A percentile compares a stretch with the other conserved stretches of the same genome.
Conservation (phyloP, 768 basidiomycete species). For the Lactarius hengduanensis region DNA sequence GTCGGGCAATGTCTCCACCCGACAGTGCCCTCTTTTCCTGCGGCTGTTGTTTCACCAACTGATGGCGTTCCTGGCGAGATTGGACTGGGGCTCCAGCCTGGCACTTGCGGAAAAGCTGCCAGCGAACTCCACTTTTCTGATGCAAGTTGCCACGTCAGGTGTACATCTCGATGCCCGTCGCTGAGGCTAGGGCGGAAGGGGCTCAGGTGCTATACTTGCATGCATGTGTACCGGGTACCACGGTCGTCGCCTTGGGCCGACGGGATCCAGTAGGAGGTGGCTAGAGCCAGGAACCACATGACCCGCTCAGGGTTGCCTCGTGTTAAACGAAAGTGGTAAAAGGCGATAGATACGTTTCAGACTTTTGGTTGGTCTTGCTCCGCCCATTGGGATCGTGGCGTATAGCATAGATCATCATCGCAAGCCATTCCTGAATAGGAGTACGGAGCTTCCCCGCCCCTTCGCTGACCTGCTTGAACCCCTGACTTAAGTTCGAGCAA, state of each 20-base stretch:
- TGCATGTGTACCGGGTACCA: background rate
- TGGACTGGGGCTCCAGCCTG: background rate
- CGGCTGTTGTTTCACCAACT: constrained; percentile 3
- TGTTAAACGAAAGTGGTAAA: constrained; percentile 21
- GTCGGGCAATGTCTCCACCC: background rate
- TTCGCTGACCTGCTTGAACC: background rate
- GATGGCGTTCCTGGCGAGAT: background rate
- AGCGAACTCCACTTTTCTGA: constrained; percentile 5
- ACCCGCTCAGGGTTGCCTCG: constrained; percentile 5
- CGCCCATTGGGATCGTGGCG: constrained; percentile 14
- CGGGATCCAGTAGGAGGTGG: background rate
- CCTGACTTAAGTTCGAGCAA: background rate
- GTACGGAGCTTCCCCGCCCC: background rate
- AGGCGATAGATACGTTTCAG: constrained; percentile 18
- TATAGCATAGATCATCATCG: background rate
- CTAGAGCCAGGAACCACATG: constrained; percentile 1
- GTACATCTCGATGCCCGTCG: background rate
- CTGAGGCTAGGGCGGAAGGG: background rate
- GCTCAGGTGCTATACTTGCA: background rate
- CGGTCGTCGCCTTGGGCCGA: background rate
- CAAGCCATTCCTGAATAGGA: constrained; percentile 20
- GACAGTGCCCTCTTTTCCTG: background rate
- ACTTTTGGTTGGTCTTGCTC: constrained; percentile 1
- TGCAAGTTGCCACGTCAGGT: constrained; percentile 20
- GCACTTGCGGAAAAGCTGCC: background rate